Evolutionary conservation across 169 alveolate species (phyloP).

Genomic region (Besnoitia besnoiti): DNA sequence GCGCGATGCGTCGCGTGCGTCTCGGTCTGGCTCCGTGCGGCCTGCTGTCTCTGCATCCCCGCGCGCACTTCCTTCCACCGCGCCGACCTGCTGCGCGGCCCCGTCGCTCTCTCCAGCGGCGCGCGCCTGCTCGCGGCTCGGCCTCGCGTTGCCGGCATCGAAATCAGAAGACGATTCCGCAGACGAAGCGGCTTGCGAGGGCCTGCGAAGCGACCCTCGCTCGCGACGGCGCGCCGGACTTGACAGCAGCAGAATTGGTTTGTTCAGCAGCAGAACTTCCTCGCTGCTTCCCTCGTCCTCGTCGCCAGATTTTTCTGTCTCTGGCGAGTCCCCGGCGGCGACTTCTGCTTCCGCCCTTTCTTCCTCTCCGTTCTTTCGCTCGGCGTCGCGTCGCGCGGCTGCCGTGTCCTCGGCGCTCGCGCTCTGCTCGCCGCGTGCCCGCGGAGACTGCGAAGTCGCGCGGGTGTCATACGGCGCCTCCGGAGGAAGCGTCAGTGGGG

Average conservation of each 20-base stretch:
- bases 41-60: too few species aligned
- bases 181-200: background rate
- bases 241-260: background rate
- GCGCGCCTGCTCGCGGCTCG: background rate
- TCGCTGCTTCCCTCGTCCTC: conserved; percentile 17
- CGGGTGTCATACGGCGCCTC: background rate
- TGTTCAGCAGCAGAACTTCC: background rate
- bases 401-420: background rate
- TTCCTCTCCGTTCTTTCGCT: background rate
- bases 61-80: background rate
- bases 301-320: background rate
- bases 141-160: background rate
- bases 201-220: background rate
- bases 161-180: background rate
- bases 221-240: background rate
- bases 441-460: background rate
- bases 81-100: background rate
- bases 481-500: conserved; percentile 9
- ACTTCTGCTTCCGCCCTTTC: background rate
- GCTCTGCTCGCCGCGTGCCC: background rate
- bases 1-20: too few species aligned
- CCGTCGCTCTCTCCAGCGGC: background rate
- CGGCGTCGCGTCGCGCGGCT: background rate
- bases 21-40: too few species aligned
- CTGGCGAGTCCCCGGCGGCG: too few species aligned